Evolutionary conservation across 2,329 filamentous ascomycete genomes (phyloP).

Genomic region (Colletotrichum sp.): DNA sequence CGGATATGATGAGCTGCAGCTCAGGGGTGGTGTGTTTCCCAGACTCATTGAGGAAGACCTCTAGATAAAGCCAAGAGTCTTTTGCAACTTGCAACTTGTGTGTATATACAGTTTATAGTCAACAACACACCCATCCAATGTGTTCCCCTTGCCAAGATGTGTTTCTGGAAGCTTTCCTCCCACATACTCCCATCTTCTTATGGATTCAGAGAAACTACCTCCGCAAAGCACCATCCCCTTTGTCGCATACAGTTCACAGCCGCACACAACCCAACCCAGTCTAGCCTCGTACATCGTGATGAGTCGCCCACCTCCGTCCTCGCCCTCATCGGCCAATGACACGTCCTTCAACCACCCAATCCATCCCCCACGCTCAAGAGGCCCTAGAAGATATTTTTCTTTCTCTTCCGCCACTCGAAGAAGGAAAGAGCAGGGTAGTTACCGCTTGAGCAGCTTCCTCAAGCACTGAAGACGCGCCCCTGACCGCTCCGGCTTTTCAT

Average conservation of each 20-base stretch:
- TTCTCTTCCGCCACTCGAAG: background rate
- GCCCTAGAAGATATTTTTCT: background rate
- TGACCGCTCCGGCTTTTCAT: background rate
- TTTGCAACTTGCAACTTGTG: background rate
- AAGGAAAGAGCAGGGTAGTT: background rate
- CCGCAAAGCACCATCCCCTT: background rate
- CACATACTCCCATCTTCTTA: background rate
- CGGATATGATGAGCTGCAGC: slow-evolving; percentile 64
- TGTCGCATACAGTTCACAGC: background rate
- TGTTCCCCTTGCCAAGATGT: background rate
- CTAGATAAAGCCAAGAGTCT: background rate
- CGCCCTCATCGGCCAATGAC: background rate
- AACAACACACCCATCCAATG: background rate
- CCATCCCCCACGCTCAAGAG: background rate
- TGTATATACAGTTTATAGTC: background rate
- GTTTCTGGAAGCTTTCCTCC: background rate
- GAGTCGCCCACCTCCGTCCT: background rate
- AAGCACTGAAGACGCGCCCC: background rate
- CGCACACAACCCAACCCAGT: background rate
- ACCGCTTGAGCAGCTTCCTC: background rate
- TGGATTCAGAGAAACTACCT: background rate
- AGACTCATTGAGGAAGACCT: slow-evolving; percentile 45
- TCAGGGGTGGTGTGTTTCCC: slow-evolving; percentile 48
- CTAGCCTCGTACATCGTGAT: background rate
- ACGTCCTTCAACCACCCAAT: background rate